Base-by-base conservation (phyloP, 2,329 filamentous ascomycete genomes). In the Pestalotiopsis sp. region DNA sequence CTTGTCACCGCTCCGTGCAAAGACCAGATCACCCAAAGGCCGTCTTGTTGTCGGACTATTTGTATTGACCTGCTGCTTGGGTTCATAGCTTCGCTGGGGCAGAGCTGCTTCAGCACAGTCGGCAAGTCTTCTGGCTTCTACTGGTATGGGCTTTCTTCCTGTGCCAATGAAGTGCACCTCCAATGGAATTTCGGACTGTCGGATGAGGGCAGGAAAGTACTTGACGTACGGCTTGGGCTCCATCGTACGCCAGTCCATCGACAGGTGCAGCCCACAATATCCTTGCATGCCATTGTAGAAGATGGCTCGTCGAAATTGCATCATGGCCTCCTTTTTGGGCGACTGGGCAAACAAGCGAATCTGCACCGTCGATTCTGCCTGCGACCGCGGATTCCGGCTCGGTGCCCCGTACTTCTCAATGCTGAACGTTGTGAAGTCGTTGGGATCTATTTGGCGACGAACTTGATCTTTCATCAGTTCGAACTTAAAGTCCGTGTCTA, bases 321-420 rank as follows among this genome's bases (percentile, higher is more conserved):
- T 64, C 41, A 74, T 75, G 27, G 72, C 77, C 4, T 77, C 77
- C 38, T 78, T 75, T 68, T 71, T 76, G 12, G 45, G 69, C 17
- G 83, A 82, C 72, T 87, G 81, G 0, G 77, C 77, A 69, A 79
- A 78, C 66, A 77, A 72, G 45, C 80, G 75, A 67, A 81, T 74
- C 71, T 81, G 78, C n/a, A 81, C 78, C 0, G 79, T 81, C 12
- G 79, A 75, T 7, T 74, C 74, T 61, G 78, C 77, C 67, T 80
- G 78, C 67, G 75, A 77, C 63, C 64, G 69, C 0, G 78, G 72
- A 63, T 81, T 73, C 7, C 73, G 52, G 11, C 78, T 78, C 58
- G 76, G 77, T 17, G 75, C 69, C 56, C 74, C 75, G 69, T 77
- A 74, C 58, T 74, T 69, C 25, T 77, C 76, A 14, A 79, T 76